phyloP scores from a whole-genome alignment of 2,329 filamentous ascomycete species.

The Colletotrichum sp. region DNA sequence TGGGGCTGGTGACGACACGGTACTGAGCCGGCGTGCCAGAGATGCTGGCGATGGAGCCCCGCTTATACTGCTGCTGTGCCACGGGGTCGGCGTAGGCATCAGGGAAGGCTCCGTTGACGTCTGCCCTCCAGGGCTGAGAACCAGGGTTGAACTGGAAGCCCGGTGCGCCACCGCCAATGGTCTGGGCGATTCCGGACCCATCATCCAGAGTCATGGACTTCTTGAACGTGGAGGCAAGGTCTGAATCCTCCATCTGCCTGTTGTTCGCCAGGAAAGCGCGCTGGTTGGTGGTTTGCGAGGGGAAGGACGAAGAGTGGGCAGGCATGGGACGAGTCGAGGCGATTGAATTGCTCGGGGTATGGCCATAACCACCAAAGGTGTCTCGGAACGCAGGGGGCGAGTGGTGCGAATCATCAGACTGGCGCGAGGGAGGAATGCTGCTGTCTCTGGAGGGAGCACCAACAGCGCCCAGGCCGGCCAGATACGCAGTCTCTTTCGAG shows the following conservation, averaged over 20 bases:
- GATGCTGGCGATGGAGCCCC: conserved; percentile 43
- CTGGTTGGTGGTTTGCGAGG: conserved; percentile 44
- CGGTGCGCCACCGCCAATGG: conserved; percentile 30
- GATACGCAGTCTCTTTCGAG: conserved; percentile 45
- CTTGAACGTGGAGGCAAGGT: conserved; percentile 37
- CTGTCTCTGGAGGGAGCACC: conserved; percentile 50
- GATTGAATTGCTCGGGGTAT: conserved; percentile 48
- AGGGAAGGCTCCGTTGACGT: conserved; percentile 33
- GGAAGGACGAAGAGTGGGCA: conserved; percentile 51
- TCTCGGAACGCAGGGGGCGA: conserved; percentile 35
- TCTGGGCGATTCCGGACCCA: conserved; percentile 19
- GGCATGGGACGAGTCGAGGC: conserved; percentile 51
- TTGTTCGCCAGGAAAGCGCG: conserved; percentile 40
- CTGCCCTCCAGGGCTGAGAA: conserved; percentile 50
- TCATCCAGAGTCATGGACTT: conserved; percentile 40
- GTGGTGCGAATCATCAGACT: conserved; percentile 49
- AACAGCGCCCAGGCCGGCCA: conserved; percentile 42
- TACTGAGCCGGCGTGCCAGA: conserved; percentile 38
- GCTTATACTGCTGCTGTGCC: conserved; percentile 28
- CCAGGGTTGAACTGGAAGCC: conserved; percentile 52
- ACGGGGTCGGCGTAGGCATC: conserved; percentile 37
- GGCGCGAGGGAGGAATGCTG: conserved; percentile 61
- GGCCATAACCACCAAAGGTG: conserved; percentile 32
- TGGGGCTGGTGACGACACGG: conserved; percentile 24
- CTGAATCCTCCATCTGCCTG: conserved; percentile 40